These are phyloP conservation scores for Daldinia caldariorum DNA, from an alignment of 495 filamentous ascomycete species.

Conservation along the genomic window DNA sequence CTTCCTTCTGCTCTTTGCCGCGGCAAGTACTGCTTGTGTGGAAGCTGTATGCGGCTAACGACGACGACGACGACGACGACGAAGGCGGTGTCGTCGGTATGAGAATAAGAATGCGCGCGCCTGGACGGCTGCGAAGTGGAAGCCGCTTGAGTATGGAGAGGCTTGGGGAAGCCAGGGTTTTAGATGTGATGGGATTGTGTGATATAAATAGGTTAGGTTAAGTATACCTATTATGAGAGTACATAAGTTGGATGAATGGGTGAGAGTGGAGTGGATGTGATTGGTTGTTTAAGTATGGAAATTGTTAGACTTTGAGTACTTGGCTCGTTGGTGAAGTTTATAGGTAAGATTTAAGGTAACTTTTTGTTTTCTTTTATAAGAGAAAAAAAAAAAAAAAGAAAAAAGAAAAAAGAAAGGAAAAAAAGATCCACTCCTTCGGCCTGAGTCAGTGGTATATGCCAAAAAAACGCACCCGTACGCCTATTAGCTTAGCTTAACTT, in stretches of 20 bases:
- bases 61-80: too few species aligned
- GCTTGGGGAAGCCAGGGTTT: constrained; percentile 5
- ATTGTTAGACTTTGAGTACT: too few species aligned
- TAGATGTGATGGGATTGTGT: background rate
- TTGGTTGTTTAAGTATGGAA: too few species aligned
- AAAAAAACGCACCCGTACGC: too few species aligned
- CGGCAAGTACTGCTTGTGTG: background rate
- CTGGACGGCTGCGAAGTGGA: background rate
- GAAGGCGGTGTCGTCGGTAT: background rate
- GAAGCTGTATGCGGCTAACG: background rate
- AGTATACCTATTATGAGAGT: background rate
- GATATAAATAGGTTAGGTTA: background rate
- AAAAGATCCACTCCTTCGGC: background rate
- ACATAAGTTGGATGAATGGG: background rate
- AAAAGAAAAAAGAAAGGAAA: too few species aligned
- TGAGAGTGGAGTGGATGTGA: background rate
- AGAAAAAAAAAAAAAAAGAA: too few species aligned
- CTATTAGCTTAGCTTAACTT: too few species aligned
- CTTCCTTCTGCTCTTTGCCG: background rate
- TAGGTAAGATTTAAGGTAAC: too few species aligned
- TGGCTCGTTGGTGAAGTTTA: background rate
- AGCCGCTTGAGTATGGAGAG: background rate
- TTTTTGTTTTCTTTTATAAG: too few species aligned
- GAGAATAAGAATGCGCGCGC: background rate
- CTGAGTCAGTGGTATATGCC: constrained; percentile 7